Base-by-base conservation (phyloP, 2,329 filamentous ascomycete genomes). In the Knufia fluminis region DNA sequence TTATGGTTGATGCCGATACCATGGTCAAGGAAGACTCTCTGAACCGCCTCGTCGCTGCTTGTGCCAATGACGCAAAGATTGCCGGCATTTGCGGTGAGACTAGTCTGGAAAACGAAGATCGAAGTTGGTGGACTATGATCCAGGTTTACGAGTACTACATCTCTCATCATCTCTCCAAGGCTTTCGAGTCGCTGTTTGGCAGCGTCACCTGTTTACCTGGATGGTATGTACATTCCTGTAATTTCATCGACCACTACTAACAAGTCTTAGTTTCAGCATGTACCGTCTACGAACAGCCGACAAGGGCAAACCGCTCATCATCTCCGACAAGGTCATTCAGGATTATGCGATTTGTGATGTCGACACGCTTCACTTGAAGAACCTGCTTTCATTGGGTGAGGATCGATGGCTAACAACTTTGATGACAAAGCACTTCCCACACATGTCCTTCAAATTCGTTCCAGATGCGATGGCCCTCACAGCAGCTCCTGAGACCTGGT, bases 111-210 rank as follows among this genome's bases (percentile, higher is more conserved):
- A 98, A 98, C 62, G 91, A 96, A 66, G 88, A 96, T 61, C 79
- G 83, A 58, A 90, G 83, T 61, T 97, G 90, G 89, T 95, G 88
- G 87, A 98, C 92, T 10, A 98, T 98, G 92, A 98, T 98, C 62
- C 92, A 98, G 67, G 92, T 98, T 57, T 98, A 98, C 71, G 92
- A 98, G 68, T 98, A 98, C 74, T 98, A 90, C 68, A 98, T 98
- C 64, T 97, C 92, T 24, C 92, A 98, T 75, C 86, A 98, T 69
- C 72, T 98, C 66, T 77, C 92, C 48, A 98, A 98, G 73, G 88
- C 92, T 54, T 98, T 98, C 64, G 92, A 98, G 67, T 96, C 89
- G 53, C 79, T 98, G 53, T 98, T 98, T 63, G 92, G 90, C 64
- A 94, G 88, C 67, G 92, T 98, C 53, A 98, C 92, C 52, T 98